Evolutionary conservation across 2,329 filamentous ascomycete genomes (phyloP).

Genomic region (Scedosporium dehoogii): DNA sequence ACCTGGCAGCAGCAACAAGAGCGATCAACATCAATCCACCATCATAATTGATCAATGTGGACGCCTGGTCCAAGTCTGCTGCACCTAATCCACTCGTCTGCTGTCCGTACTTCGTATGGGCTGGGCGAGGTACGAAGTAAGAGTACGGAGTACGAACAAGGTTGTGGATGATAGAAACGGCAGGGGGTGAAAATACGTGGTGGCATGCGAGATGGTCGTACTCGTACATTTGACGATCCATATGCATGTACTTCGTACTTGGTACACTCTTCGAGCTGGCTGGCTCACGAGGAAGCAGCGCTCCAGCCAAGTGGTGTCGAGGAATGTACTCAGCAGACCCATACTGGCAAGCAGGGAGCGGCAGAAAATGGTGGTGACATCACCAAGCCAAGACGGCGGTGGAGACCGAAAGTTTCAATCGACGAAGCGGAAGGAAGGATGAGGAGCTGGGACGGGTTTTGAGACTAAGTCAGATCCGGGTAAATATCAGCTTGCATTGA

Average conservation of each 20-base stretch:
- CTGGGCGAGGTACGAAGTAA: too few species aligned
- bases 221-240: neutral
- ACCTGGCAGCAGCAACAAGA: neutral
- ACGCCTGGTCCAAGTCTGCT: too few species aligned
- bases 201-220: neutral
- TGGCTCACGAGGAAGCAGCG: neutral
- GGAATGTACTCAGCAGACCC: neutral
- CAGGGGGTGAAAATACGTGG: neutral
- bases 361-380: conserved; percentile 1
- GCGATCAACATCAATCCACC: too few species aligned
- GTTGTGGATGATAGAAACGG: too few species aligned
- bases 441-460: neutral
- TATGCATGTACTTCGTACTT: too few species aligned
- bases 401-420: neutral
- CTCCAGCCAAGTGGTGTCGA: too few species aligned
- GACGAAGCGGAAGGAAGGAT: neutral
- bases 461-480: conserved; percentile 3
- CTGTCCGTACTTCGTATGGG: too few species aligned
- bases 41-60: too few species aligned
- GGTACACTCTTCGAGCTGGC: neutral
- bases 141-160: too few species aligned
- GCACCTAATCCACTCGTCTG: too few species aligned
- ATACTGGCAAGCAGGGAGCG: neutral
- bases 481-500: conserved; percentile 5
- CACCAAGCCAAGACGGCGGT: conserved; percentile 4